phyloP scores from a whole-genome alignment of 345 rosid species.

The Euphorbia peplus region DNA sequence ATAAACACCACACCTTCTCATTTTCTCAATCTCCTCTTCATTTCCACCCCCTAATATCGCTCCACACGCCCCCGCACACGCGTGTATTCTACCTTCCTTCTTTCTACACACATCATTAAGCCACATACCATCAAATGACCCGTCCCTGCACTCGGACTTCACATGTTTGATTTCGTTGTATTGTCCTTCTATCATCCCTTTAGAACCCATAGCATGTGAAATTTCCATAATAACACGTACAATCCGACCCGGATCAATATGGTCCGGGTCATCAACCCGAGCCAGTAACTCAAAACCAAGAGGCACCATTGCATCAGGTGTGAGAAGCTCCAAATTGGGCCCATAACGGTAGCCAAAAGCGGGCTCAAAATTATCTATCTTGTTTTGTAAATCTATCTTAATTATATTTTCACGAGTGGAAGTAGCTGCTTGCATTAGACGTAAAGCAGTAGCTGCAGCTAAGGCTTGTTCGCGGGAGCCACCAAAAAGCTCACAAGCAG shows the following conservation, averaged over 20 bases:
- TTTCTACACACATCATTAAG: constrained; percentile 24
- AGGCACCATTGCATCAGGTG: constrained; percentile 41
- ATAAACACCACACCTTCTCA: constrained; percentile 45
- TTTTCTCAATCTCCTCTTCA: constrained; percentile 46
- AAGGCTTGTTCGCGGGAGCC: constrained; percentile 47
- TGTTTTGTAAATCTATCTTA: too few species aligned
- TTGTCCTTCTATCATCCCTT: constrained; percentile 41
- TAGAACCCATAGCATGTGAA: constrained; percentile 45
- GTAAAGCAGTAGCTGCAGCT: constrained; percentile 56
- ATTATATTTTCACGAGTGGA: constrained; percentile 36
- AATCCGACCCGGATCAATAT: constrained; percentile 25
- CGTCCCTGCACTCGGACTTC: not conserved
- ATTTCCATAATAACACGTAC: constrained; percentile 49
- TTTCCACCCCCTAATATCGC: constrained; percentile 64
- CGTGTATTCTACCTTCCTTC: constrained; percentile 46
- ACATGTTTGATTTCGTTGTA: constrained; percentile 14
- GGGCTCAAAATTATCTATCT: too few species aligned
- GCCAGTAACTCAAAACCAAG: constrained; percentile 53
- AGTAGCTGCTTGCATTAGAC: constrained; percentile 39
- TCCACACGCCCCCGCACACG: constrained; percentile 57
- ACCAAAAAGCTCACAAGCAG: constrained; percentile 58
- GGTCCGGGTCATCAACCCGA: constrained; percentile 14
- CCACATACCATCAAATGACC: not conserved
- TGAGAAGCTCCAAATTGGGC: constrained; percentile 47
- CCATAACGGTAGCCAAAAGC: constrained; percentile 17